Conservation (phyloP, 345 rosid genomes). For the Populus simonii region DNA sequence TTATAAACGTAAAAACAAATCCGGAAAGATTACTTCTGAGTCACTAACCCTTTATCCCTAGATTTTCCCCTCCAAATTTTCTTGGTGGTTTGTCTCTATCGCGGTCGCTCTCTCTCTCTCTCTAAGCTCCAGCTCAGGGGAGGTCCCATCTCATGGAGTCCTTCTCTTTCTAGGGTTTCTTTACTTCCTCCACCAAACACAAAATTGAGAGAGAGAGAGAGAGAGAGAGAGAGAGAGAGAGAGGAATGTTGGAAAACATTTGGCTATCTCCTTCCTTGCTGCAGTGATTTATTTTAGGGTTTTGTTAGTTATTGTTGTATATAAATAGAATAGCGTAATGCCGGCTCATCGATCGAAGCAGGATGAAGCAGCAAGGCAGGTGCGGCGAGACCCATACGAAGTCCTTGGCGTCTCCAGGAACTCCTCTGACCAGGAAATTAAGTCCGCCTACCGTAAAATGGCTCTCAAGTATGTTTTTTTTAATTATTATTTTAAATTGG, state of each 20-base stretch:
- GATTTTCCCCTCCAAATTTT: slow-evolving; percentile 19
- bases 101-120: background rate
- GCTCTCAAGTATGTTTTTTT: slow-evolving; percentile 66
- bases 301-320: background rate
- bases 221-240: background rate
- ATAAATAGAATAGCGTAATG: slow-evolving; percentile 18
- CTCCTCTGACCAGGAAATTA: slow-evolving; percentile 92
- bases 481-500: background rate
- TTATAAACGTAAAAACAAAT: too few species aligned
- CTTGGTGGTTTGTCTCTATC: slow-evolving; percentile 9
- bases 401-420: slow-evolving; percentile 68
- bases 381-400: slow-evolving; percentile 89
- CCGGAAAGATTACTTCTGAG: too few species aligned
- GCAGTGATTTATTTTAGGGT: background rate
- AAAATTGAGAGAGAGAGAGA: background rate
- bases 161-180: slow-evolving; percentile 17
- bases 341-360: slow-evolving; percentile 27
- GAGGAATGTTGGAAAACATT: background rate
- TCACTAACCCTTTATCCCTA: background rate
- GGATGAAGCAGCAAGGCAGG: slow-evolving; percentile 55
- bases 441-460: slow-evolving; percentile 83
- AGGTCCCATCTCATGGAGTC: slow-evolving; percentile 11
- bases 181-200: background rate
- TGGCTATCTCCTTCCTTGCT: background rate
- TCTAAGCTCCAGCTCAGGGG: slow-evolving; percentile 10